Evolutionary conservation across 1,284 basidiomycete genomes (phyloP).

Genomic region (Golubevia sp.): DNA sequence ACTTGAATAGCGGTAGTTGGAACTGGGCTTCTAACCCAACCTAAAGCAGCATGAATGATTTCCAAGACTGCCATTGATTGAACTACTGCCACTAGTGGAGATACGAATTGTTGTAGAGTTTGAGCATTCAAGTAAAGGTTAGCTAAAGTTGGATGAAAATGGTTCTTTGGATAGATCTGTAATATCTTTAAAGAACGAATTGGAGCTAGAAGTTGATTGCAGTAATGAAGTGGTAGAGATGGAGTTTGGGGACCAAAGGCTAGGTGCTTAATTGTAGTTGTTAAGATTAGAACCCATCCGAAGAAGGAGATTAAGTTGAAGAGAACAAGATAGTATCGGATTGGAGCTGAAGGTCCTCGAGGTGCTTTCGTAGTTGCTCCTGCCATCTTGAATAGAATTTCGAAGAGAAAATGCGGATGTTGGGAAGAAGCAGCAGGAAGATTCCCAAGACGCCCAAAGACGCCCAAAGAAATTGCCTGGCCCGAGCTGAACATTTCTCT

Average conservation of each 20-base stretch:
- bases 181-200: conserved; percentile 33
- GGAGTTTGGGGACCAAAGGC: conserved; percentile 24
- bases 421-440: no score
- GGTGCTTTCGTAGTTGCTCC: not conserved
- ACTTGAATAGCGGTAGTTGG: conserved; percentile 85
- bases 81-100: conserved; percentile 31
- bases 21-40: conserved; percentile 83
- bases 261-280: conserved; percentile 42
- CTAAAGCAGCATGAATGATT: conserved; percentile 74
- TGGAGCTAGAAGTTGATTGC: conserved; percentile 11
- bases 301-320: conserved; percentile 51
- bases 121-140: conserved; percentile 23
- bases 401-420: no score
- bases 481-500: no score
- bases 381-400: no score
- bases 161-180: conserved; percentile 14
- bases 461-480: no score
- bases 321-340: conserved; percentile 29
- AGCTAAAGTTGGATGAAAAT: conserved; percentile 27
- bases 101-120: conserved; percentile 34
- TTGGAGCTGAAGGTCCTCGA: conserved; percentile 19
- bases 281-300: conserved; percentile 42
- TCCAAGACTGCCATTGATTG: conserved; percentile 49
- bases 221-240: conserved; percentile 17
- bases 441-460: no score